Base-by-base conservation (phyloP, 1,284 basidiomycete species). In the Heterobasidion irregulare region DNA sequence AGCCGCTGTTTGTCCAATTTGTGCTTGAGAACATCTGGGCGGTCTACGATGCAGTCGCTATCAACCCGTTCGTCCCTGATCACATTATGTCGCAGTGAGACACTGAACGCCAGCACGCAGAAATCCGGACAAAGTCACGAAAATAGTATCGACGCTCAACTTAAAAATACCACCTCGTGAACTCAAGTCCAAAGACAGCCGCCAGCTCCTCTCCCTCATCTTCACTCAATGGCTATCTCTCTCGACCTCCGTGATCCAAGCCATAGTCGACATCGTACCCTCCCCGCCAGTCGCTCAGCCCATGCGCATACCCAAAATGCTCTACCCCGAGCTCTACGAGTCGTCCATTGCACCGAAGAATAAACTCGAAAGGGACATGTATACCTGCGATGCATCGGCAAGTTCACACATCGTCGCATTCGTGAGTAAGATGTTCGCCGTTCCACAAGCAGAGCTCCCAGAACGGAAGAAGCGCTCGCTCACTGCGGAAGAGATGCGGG, bases 351-450 rank as follows among this genome's bases (percentile, higher is more conserved):
- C 75, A 43, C 84, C 93, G 2, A 83, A 80, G 61, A 92, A 87
- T 66, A 85, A 86, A 61, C 74, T 97, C 26, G 95, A 99, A 68
- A 72, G 76, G 59, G 88, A 91, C 57, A 74, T 99, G 9, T 98
- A 89, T 71, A 70, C 78, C 0, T 91, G 92, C 54, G 80, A 83
- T 57, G 78, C 80, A n/a, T 73, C 66, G 1, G 64, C 80, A 2
- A 76, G 78, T 4, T 82, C 85, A 0, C 80, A 73, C 54, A 75
- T 94, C n/a, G 82, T 86, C 12, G 92, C 86, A 4, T 97, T 96
- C 68, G 90, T 99, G 54, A 97, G 92, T 76, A 99, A 99, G 70
- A 99, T 99, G 96, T 98, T 99, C 68, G 94, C 94, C 0, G 87
- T 98, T 1, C 74, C 83, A 19, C 74, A 72, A 16, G 82, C 82